These are phyloP conservation scores for Plectosphaerella plurivora DNA, from an alignment of 2,329 filamentous ascomycete species.

Conservation along the genomic window DNA sequence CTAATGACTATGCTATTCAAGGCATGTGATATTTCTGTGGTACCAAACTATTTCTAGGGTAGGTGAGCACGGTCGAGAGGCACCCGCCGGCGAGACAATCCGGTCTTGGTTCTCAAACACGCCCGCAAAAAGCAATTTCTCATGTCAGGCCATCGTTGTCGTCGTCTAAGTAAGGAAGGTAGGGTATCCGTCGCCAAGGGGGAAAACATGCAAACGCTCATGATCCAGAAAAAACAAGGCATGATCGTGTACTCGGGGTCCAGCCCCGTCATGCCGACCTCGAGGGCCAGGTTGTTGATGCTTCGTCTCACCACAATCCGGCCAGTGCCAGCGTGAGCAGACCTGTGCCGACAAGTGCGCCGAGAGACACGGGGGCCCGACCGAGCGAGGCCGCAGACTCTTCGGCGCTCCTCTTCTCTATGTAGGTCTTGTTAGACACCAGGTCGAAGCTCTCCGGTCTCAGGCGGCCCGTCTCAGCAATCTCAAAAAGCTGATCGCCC, in stretches of 20 bases:
- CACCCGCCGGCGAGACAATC: background rate
- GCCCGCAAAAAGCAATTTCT: background rate
- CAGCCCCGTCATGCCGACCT: conserved; percentile 6
- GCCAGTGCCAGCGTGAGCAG: background rate
- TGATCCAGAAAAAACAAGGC: conserved; percentile 4
- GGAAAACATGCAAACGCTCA: background rate
- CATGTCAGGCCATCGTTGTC: background rate
- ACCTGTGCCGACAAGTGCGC: conserved; percentile 1
- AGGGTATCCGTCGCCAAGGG: conserved; percentile 11
- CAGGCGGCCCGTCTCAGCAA: conserved; percentile 38
- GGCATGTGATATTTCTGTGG: background rate
- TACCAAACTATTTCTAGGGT: background rate
- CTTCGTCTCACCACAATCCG: background rate
- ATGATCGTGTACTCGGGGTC: conserved; percentile 6
- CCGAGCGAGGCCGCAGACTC: conserved; percentile 7
- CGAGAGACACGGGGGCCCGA: background rate
- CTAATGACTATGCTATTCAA: too few species aligned
- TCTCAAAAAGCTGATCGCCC: conserved; percentile 40
- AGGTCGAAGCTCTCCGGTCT: conserved; percentile 19
- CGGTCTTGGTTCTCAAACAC: background rate
- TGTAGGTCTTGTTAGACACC: conserved; percentile 11
- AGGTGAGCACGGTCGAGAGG: background rate
- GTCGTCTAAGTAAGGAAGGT: conserved; percentile 3
- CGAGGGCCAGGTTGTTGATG: background rate
- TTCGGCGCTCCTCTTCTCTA: conserved; percentile 11